Conservation (phyloP, 148 eudicot species). For the Beta vulgaris region DNA sequence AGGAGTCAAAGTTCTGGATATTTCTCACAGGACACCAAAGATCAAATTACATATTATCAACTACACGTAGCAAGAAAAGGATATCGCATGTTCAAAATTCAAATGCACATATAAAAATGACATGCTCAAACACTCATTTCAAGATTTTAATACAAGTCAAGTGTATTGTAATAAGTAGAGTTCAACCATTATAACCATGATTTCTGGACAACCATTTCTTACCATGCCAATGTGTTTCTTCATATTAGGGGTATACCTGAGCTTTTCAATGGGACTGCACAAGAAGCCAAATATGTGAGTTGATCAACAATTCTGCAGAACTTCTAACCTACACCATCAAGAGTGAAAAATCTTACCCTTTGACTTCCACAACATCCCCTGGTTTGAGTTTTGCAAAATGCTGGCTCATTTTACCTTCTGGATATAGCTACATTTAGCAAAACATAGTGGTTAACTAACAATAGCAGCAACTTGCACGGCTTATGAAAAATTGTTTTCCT, state of each 20-base stretch:
- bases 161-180: not conserved
- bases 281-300: constrained; percentile 8
- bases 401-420: constrained; percentile 99
- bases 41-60: not conserved
- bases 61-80: not conserved
- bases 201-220: constrained; percentile 22
- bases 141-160: not conserved
- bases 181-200: not conserved
- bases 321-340: not conserved
- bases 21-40: not conserved
- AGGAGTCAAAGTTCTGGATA: not conserved
- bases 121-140: not conserved
- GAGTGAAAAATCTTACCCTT: constrained; percentile 54
- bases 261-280: constrained; percentile 94
- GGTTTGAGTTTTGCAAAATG: constrained; percentile 89
- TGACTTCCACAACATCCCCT: constrained; percentile 93
- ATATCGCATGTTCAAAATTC: not conserved
- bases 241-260: constrained; percentile 95
- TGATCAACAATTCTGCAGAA: not conserved
- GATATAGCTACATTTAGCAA: constrained; percentile 57
- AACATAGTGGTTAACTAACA: constrained; percentile 5
- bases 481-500: no score
- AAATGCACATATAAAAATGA: not conserved
- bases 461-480: not conserved
- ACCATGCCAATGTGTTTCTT: constrained; percentile 99